Conservation (phyloP, 805 yeast species). For the Saturnispora galanensis region DNA sequence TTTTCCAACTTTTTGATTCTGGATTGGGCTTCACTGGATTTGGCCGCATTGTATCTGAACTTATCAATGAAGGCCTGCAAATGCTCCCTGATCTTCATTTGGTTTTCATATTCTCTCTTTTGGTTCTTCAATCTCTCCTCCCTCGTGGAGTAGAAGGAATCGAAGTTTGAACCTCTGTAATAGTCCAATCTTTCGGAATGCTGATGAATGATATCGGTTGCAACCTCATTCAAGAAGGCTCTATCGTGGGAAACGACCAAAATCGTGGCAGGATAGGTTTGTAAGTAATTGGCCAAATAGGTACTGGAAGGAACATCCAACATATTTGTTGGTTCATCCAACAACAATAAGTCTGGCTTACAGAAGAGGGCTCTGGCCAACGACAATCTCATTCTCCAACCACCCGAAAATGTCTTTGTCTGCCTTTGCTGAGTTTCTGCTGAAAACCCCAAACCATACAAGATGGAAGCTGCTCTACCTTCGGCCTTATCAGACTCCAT, state of each 20-base stretch:
- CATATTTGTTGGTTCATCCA: slow-evolving; percentile 99
- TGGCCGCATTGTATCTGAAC: slow-evolving; percentile 95
- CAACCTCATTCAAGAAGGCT: slow-evolving; percentile 93
- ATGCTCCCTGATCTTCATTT: slow-evolving; percentile 92
- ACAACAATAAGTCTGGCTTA: slow-evolving; percentile 83
- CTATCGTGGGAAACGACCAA: slow-evolving; percentile 97
- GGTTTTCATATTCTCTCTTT: slow-evolving; percentile 91
- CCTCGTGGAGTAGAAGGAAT: slow-evolving; percentile 82
- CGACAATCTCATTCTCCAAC: slow-evolving; percentile 99
- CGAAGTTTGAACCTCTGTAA: slow-evolving; percentile 90
- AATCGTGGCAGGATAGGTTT: slow-evolving; percentile 84
- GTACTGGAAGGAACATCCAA: slow-evolving; percentile 99
- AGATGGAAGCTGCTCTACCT: slow-evolving; percentile 88
- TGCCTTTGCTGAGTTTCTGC: slow-evolving; percentile 73
- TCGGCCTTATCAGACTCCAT: slow-evolving; percentile 98
- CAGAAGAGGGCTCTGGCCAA: slow-evolving; percentile 96
- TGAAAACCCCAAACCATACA: slow-evolving; percentile 90
- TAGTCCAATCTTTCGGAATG: slow-evolving; percentile 95
- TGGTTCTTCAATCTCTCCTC: slow-evolving; percentile 94
- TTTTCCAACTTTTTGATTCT: slow-evolving; percentile 95
- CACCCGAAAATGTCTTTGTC: slow-evolving; percentile 94
- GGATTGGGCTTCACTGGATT: slow-evolving; percentile 95
- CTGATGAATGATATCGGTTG: slow-evolving; percentile 96
- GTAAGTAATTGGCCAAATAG: slow-evolving; percentile 80
- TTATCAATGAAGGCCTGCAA: slow-evolving; percentile 92